Conservation (phyloP, 1,284 basidiomycete species). For the Pseudozyma thailandica region DNA sequence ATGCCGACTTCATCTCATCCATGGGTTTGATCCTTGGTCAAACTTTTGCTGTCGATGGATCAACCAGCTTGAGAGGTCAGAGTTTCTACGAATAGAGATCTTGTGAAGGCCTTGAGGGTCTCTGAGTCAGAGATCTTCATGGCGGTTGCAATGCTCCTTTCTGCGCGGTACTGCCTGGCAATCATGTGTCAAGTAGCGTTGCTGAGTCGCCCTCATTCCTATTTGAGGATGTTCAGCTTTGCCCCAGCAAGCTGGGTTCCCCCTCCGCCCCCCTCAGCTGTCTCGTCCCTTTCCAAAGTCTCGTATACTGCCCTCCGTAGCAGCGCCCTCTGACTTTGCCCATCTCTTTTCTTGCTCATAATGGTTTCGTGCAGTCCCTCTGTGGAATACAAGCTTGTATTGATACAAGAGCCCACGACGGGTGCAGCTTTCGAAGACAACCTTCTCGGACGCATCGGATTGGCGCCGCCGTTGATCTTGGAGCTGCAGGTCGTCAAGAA, state of each 20-base stretch:
- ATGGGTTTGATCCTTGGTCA: slow-evolving; percentile 4
- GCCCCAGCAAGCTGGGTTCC: not conserved
- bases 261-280: not conserved
- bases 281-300: not conserved
- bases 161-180: too few relatives aligned
- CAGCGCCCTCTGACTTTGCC: not conserved
- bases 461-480: slow-evolving; percentile 53
- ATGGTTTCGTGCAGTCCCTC: slow-evolving; percentile 21
- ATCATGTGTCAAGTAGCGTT: not conserved
- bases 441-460: slow-evolving; percentile 45
- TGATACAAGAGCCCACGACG: slow-evolving; percentile 46
- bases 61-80: too few relatives aligned
- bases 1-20: slow-evolving; percentile 8
- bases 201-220: not conserved
- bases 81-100: too few relatives aligned
- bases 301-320: not conserved
- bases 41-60: too few relatives aligned
- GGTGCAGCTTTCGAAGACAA: slow-evolving; percentile 54
- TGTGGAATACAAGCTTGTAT: slow-evolving; percentile 24
- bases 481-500: slow-evolving; percentile 36
- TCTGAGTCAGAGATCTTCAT: not conserved
- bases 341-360: not conserved
- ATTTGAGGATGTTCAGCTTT: not conserved
- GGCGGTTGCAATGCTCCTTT: not conserved
- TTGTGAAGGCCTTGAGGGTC: too few relatives aligned